These are phyloP conservation scores for Anisodus tanguticus DNA, from an alignment of 257 asterid species.

Conservation along the genomic window DNA sequence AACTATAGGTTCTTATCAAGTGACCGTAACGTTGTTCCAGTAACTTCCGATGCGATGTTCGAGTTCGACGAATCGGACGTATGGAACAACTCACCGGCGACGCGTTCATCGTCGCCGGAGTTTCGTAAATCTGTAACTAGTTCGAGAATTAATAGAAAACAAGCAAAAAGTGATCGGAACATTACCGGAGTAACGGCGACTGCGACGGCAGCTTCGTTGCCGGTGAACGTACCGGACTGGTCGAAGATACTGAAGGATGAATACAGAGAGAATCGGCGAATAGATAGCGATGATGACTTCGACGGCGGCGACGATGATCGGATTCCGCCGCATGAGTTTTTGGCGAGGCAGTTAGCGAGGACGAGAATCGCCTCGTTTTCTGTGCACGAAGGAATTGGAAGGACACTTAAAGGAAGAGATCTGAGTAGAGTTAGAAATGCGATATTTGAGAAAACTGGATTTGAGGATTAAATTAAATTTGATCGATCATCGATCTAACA, in stretches of 20 bases:
- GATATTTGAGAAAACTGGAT: conserved; percentile 84
- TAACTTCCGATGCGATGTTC: conserved; percentile 43
- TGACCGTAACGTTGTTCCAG: conserved; percentile 38
- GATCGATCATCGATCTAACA: not conserved
- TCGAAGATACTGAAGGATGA: conserved; percentile 89
- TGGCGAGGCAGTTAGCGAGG: conserved; percentile 57
- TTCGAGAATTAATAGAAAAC: conserved; percentile 47
- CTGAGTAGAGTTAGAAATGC: conserved; percentile 81
- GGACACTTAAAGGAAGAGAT: conserved; percentile 87
- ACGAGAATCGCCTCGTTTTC: conserved; percentile 67
- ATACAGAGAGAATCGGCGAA: conserved; percentile 59
- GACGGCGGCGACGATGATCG: conserved; percentile 54
- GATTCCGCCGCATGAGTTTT: conserved; percentile 89
- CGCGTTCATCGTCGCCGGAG: conserved; percentile 66
- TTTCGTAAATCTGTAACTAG: conserved; percentile 41
- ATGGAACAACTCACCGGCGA: conserved; percentile 51
- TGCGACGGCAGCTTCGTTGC: conserved; percentile 64
- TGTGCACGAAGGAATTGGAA: conserved; percentile 79
- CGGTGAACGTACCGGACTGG: conserved; percentile 98
- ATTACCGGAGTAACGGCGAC: conserved; percentile 14
- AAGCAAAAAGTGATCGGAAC: conserved; percentile 31
- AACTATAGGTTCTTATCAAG: conserved; percentile 63
- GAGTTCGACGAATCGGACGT: conserved; percentile 92
- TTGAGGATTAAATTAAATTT: conserved; percentile 51
- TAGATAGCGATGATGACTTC: conserved; percentile 46